Conservation (phyloP, 768 basidiomycete species). For the Boletus subparvulus region DNA sequence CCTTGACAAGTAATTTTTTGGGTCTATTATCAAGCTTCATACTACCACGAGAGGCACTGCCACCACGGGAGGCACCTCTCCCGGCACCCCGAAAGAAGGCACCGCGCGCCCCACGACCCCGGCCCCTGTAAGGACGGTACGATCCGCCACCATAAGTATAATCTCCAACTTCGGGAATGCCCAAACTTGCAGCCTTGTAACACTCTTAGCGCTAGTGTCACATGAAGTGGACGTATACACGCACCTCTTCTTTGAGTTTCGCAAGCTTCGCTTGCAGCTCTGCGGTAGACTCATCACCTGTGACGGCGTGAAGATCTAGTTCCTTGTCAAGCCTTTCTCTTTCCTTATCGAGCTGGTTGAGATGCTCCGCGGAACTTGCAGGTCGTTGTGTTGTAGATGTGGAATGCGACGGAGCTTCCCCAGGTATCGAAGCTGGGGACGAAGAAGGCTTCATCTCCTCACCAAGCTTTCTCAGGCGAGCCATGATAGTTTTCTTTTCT, state of each 20-base stretch:
- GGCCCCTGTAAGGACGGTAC: conserved; percentile 69
- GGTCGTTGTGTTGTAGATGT: conserved; percentile 24
- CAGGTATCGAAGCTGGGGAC: conserved; percentile 28
- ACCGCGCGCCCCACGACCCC: conserved; percentile 57
- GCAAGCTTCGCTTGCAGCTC: conserved; percentile 73
- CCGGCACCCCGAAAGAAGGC: conserved; percentile 58
- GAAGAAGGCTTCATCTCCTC: conserved; percentile 68
- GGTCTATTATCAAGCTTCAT: conserved; percentile 93
- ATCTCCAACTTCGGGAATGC: conserved; percentile 53
- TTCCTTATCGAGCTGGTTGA: conserved; percentile 53
- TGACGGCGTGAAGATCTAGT: conserved; percentile 60
- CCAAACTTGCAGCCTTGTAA: conserved; percentile 69
- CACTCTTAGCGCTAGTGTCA: conserved; percentile 6
- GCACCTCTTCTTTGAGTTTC: conserved; percentile 76
- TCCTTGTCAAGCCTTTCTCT: conserved; percentile 78
- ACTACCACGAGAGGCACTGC: conserved; percentile 67
- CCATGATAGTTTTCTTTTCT: conserved; percentile 81
- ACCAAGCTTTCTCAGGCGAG: conserved; percentile 67
- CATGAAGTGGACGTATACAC: conserved; percentile 20
- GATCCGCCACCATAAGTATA: conserved; percentile 34
- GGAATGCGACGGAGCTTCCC: conserved; percentile 30
- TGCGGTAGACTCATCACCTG: conserved; percentile 54
- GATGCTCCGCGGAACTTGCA: conserved; percentile 27
- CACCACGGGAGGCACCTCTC: conserved; percentile 67
- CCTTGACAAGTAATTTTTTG: conserved; percentile 74